Conservation (phyloP, 176 grass and related monocot species). For the Dendrocalamus sinicus region DNA sequence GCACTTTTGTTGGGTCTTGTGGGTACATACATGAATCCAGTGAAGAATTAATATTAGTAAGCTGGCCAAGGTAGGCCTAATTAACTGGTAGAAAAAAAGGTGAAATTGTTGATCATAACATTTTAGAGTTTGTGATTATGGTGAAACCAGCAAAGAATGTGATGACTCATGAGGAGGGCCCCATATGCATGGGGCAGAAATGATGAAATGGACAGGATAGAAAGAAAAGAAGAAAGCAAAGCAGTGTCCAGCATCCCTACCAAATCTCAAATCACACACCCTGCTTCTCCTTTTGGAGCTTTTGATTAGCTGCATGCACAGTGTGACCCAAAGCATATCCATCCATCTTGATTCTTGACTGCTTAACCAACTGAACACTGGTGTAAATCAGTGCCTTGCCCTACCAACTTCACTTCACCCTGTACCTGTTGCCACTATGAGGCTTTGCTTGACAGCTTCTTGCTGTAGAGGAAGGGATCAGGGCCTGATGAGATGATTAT, state of each 20-base stretch:
- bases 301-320: slow-evolving; percentile 38
- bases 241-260: slow-evolving; percentile 38
- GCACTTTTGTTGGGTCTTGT: slow-evolving; percentile 1
- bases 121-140: slow-evolving; percentile 29
- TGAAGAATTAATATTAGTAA: background rate
- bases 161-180: slow-evolving; percentile 14
- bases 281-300: slow-evolving; percentile 19
- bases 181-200: slow-evolving; percentile 46
- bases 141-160: background rate
- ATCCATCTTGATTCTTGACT: slow-evolving; percentile 6
- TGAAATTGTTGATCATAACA: background rate
- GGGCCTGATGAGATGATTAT: slow-evolving; percentile 18
- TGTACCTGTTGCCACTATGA: background rate
- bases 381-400: slow-evolving; percentile 28
- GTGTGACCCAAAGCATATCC: slow-evolving; percentile 21
- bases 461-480: slow-evolving; percentile 20
- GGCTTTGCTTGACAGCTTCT: slow-evolving; percentile 1
- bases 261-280: slow-evolving; percentile 5
- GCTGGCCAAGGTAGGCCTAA: background rate
- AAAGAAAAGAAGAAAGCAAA: slow-evolving; percentile 46
- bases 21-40: background rate
- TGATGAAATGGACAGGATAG: slow-evolving; percentile 43
- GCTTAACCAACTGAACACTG: slow-evolving; percentile 36
- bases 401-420: slow-evolving; percentile 47
- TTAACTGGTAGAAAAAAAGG: background rate